Evolutionary conservation across 2,329 filamentous ascomycete species (phyloP).

Genomic region (Cadophora gregata): DNA sequence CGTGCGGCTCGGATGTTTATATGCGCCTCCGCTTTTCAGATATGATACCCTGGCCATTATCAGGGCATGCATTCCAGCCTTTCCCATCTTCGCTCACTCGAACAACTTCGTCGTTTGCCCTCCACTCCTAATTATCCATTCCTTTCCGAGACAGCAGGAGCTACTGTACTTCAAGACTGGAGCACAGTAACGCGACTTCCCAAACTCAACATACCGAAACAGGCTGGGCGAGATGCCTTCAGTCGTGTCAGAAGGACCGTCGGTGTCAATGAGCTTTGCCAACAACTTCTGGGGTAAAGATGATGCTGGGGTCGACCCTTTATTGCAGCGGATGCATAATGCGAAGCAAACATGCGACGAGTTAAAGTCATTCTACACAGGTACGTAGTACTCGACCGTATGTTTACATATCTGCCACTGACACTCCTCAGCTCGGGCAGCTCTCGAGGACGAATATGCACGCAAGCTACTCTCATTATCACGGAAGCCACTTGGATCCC

Average conservation of each 20-base stretch:
- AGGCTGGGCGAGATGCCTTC: slow-evolving; percentile 21
- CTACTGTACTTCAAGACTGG: neutral
- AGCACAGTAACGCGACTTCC: neutral
- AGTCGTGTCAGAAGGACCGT: slow-evolving; percentile 42
- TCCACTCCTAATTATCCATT: slow-evolving; percentile 1
- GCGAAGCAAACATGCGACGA: slow-evolving; percentile 96
- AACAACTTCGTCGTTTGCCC: neutral
- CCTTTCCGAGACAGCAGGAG: neutral
- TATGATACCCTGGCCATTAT: slow-evolving; percentile 24
- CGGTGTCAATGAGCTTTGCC: slow-evolving; percentile 63
- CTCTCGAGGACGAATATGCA: slow-evolving; percentile 96
- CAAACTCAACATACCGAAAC: slow-evolving; percentile 13
- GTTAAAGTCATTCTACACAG: slow-evolving; percentile 85
- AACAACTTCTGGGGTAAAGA: slow-evolving; percentile 99
- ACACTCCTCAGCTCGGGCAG: slow-evolving; percentile 70
- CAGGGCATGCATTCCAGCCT: slow-evolving; percentile 25
- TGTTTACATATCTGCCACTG: slow-evolving; percentile 19
- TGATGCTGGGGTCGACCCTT: slow-evolving; percentile 89
- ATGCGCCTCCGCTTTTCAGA: slow-evolving; percentile 13
- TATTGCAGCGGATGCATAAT: slow-evolving; percentile 92
- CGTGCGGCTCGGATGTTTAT: slow-evolving; percentile 10
- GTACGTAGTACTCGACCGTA: slow-evolving; percentile 53
- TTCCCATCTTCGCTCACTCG: slow-evolving; percentile 8
- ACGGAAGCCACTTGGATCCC: slow-evolving; percentile 87
- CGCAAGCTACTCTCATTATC: slow-evolving; percentile 85